Evolutionary conservation across 495 filamentous ascomycete species (phyloP).

Genomic region (Daldinia bambusicola): DNA sequence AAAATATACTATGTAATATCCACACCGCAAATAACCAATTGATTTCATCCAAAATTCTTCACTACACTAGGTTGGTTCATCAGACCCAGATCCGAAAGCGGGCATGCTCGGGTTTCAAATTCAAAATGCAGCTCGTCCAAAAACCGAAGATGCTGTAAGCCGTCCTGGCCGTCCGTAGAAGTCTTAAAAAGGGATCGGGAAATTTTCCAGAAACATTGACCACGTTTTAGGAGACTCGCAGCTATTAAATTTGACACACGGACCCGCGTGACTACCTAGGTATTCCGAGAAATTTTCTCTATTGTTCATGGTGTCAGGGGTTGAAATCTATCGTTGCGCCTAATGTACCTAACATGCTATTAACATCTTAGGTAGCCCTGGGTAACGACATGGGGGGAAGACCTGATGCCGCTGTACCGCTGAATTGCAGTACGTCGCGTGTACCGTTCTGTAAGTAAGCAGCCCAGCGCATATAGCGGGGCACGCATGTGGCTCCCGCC

Average conservation of each 20-base stretch:
- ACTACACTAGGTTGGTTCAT: constrained; percentile 32
- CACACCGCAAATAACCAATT: constrained; percentile 39
- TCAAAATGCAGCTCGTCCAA: constrained; percentile 8
- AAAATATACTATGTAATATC: constrained; percentile 35
- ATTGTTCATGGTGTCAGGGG: constrained; percentile 32
- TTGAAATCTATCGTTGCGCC: constrained; percentile 23
- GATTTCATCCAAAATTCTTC: constrained; percentile 43
- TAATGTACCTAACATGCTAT: constrained; percentile 1
- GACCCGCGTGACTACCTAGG: constrained; percentile 24
- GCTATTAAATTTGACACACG: constrained; percentile 24
- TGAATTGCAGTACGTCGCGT: constrained; percentile 30
- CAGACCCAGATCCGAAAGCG: constrained; percentile 41
- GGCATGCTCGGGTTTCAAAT: constrained; percentile 32
- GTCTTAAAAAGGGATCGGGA: constrained; percentile 21
- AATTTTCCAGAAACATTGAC: constrained; percentile 22
- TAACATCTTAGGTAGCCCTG: constrained; percentile 1
- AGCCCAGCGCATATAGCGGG: constrained; percentile 38
- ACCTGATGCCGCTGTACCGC: constrained; percentile 8
- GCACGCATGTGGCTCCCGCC: constrained; percentile 37
- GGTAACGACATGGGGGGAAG: constrained; percentile 21
- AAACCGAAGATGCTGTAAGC: constrained; percentile 11
- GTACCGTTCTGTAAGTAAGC: constrained; percentile 36
- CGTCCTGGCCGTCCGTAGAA: constrained; percentile 6
- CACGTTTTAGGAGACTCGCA: constrained; percentile 21
- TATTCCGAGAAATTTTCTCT: constrained; percentile 21